Conservation (phyloP, 805 yeast species). For the Wickerhamomyces canadensis region DNA sequence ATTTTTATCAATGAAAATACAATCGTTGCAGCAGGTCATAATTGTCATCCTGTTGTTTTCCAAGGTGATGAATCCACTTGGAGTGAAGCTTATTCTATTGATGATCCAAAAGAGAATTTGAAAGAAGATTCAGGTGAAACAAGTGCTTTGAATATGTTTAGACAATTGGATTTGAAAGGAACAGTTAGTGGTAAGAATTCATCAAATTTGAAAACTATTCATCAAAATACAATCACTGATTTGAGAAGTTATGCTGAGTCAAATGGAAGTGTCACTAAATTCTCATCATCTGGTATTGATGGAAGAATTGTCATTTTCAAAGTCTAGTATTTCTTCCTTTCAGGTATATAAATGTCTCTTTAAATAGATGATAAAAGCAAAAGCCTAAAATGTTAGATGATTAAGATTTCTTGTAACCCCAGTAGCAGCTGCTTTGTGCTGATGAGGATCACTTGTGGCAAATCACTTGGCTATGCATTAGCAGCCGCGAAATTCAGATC, state of each 20-base stretch:
- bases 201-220: constrained; percentile 63
- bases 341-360: not conserved
- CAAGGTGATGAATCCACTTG: constrained; percentile 61
- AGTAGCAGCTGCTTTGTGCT: too few species aligned
- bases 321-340: constrained; percentile 26
- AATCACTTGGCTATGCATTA: too few species aligned
- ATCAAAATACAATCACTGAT: constrained; percentile 83
- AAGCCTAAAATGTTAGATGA: too few species aligned
- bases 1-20: constrained; percentile 62
- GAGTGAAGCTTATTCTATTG: constrained; percentile 47
- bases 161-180: constrained; percentile 94
- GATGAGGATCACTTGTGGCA: too few species aligned
- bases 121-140: constrained; percentile 50
- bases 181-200: constrained; percentile 43
- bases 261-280: constrained; percentile 44
- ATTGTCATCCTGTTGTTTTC: constrained; percentile 84
- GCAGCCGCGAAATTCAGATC: too few species aligned
- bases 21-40: constrained; percentile 85
- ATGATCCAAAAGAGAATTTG: constrained; percentile 49
- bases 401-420: too few species aligned
- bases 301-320: constrained; percentile 84
- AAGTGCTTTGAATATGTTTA: constrained; percentile 86
- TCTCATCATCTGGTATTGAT: constrained; percentile 80
- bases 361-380: too few species aligned
- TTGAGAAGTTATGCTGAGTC: constrained; percentile 45